Evolutionary conservation across 1,284 basidiomycete species (phyloP), one percentile per base, ranked within the genome.

Genomic region (Singerocomus inundabilis): DNA sequence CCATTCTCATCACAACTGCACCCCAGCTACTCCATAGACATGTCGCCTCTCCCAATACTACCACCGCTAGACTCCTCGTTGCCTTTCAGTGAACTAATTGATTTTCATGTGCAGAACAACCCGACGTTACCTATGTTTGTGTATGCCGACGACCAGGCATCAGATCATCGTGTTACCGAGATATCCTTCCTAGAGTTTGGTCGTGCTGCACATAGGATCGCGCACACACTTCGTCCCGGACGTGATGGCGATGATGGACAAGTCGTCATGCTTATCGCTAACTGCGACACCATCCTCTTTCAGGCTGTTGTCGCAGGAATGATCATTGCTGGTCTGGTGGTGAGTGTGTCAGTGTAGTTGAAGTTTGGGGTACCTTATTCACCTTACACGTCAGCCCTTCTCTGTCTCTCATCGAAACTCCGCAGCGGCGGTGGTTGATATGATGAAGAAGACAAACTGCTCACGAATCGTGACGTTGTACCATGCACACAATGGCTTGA

Each of bases 341-440:
- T 68, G 36, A 38, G 59, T 52, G 10, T 18, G 1, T 11, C 29
- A 25, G 11, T 5, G 13, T 30, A 16, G n/a, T 21, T 46, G 18
- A 7, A 18, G 9, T 31, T 24, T 15, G 5, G 29, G 8, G 11
- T 1, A 31, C 26, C 29, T 35, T 3, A 26, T 24, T 12, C 16
- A 21, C 13, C 24, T 33, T 34, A 2, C 13, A 8, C 33, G 3
- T 28, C 35, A 70, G 68, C 62, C 69, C 2, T 69, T 70, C 41
- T 51, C 59, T 0, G 67, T 70, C 5, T 70, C 68, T 0, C 56
- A 55, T 3, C 54, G 68, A 15, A 70, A 71, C 33, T 57, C 68
- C 1, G 52, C 63, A 6, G 56, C 50, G 9, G 68, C 61, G 11
- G 51, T 70, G 26, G 44, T 56, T 1, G 45, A 66, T 48, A 54